Conservation (phyloP, 1,139 yeast species). For the Protomyces gravidus region DNA sequence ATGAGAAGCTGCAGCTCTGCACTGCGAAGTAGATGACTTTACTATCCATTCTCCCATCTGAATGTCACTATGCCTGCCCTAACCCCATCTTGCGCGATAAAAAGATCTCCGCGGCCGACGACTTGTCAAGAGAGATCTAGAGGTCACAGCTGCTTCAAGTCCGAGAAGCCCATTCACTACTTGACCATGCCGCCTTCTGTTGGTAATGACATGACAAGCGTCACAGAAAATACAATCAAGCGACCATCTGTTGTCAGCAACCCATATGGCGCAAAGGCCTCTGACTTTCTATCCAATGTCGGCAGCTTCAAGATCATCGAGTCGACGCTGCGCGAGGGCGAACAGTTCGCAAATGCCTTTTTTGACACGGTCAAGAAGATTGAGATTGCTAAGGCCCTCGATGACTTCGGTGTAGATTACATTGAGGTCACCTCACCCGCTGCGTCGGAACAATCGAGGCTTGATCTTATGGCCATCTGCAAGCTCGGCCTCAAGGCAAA, state of each 20-base stretch:
- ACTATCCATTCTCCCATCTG: too few species aligned
- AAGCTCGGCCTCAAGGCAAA: slow-evolving; percentile 93
- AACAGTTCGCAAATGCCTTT: slow-evolving; percentile 96
- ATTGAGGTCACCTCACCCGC: slow-evolving; percentile 97
- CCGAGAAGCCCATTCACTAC: too few species aligned
- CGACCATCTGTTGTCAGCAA: slow-evolving; percentile 41
- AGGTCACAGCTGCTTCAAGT: too few species aligned
- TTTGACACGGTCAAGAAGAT: slow-evolving; percentile 93
- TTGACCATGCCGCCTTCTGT: slow-evolving; percentile 25
- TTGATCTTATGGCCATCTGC: slow-evolving; percentile 96
- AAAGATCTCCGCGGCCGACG: too few species aligned
- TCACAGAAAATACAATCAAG: slow-evolving; percentile 15
- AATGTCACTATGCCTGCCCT: too few species aligned
- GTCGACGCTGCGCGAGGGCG: slow-evolving; percentile 96
- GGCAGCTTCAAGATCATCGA: slow-evolving; percentile 86
- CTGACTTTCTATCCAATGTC: slow-evolving; percentile 87
- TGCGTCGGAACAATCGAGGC: slow-evolving; percentile 88
- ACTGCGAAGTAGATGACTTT: too few species aligned
- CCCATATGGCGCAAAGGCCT: slow-evolving; percentile 95
- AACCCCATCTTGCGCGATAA: too few species aligned
- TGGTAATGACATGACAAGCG: slow-evolving; percentile 24
- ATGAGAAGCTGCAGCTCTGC: too few species aligned
- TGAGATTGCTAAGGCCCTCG: slow-evolving; percentile 94
- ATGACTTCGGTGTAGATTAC: slow-evolving; percentile 96
- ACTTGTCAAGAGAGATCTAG: too few species aligned